Evolutionary conservation across 495 filamentous ascomycete genomes (phyloP).

Genomic region (Penicillium coprophilum): DNA sequence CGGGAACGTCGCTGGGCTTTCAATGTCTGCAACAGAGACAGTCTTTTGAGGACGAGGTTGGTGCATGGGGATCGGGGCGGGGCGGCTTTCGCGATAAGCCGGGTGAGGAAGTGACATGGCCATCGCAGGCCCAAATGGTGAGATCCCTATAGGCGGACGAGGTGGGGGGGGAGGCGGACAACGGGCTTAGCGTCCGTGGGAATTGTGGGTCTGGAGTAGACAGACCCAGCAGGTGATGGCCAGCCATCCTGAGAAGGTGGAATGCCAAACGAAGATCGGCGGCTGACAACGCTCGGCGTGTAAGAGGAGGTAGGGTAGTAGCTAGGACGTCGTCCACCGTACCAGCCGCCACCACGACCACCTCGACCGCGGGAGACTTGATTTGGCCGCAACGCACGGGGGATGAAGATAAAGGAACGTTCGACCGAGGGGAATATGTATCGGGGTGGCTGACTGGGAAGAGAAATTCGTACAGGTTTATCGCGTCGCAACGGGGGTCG

Average conservation of each 20-base stretch:
- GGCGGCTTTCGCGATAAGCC: slow-evolving; percentile 73
- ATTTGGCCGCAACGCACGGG: slow-evolving; percentile 87
- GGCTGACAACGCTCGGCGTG: slow-evolving; percentile 86
- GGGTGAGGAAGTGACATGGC: slow-evolving; percentile 63
- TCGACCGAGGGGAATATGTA: slow-evolving; percentile 90
- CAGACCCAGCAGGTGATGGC: slow-evolving; percentile 75
- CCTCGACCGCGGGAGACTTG: slow-evolving; percentile 70
- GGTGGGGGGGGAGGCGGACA: slow-evolving; percentile 79
- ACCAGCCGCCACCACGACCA: slow-evolving; percentile 68
- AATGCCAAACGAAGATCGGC: slow-evolving; percentile 82
- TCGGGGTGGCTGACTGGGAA: slow-evolving; percentile 72
- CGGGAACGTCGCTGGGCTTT: slow-evolving; percentile 71
- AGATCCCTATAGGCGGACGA: slow-evolving; percentile 36
- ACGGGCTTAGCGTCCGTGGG: slow-evolving; percentile 69
- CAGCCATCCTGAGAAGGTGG: slow-evolving; percentile 71
- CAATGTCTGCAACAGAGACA: slow-evolving; percentile 91
- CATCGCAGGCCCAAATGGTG: slow-evolving; percentile 25
- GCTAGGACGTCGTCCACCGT: slow-evolving; percentile 70
- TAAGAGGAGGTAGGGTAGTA: slow-evolving; percentile 81
- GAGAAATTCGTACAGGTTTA: slow-evolving; percentile 92
- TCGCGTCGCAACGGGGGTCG: slow-evolving; percentile 91
- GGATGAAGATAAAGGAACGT: slow-evolving; percentile 97
- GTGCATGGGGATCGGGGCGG: slow-evolving; percentile 80
- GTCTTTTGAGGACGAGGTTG: slow-evolving; percentile 94
- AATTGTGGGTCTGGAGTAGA: slow-evolving; percentile 62